Conservation (phyloP, 2,329 filamentous ascomycete species). For the Polytolypa hystricis region DNA sequence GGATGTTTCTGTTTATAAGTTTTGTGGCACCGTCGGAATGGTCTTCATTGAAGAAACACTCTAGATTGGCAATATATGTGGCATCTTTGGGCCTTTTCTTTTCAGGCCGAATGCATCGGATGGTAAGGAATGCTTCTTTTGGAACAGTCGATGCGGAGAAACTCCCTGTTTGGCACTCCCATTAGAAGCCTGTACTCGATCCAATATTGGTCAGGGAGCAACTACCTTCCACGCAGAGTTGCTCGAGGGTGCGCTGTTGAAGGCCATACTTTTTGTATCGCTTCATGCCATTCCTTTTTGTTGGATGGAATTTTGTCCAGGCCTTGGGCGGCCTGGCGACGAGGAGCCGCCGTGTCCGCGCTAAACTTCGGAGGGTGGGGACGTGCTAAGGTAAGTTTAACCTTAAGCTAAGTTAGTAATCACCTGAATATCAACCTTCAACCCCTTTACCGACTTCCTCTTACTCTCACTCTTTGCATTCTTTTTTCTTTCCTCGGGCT, state of each 20-base stretch:
- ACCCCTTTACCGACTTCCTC: too few relatives aligned
- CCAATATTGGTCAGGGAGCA: conserved; percentile 3
- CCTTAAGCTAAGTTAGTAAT: not conserved
- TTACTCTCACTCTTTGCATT: too few relatives aligned
- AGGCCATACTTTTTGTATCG: conserved; percentile 9
- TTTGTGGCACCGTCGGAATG: conserved; percentile 6
- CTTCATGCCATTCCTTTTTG: conserved; percentile 8
- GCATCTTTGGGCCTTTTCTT: conserved; percentile 5
- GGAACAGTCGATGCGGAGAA: conserved; percentile 10
- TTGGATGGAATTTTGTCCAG: conserved; percentile 9
- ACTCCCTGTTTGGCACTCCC: conserved; percentile 5
- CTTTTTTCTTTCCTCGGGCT: too few relatives aligned
- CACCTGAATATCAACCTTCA: not conserved
- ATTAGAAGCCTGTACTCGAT: conserved; percentile 5
- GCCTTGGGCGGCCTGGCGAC: conserved; percentile 6
- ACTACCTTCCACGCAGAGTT: conserved; percentile 8
- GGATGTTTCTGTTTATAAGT: conserved; percentile 6
- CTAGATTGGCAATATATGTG: conserved; percentile 8
- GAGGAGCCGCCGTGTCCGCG: conserved; percentile 1
- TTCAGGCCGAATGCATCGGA: conserved; percentile 10
- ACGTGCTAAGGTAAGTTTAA: conserved; percentile 1
- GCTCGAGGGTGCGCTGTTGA: conserved; percentile 6
- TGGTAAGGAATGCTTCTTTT: conserved; percentile 11
- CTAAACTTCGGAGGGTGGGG: conserved; percentile 1
- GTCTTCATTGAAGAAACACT: conserved; percentile 10